Percentiles rank a stretch among this genome's conserved stretches.
These are phyloP conservation scores for Wolfiporia cocos DNA, from an alignment of 1,284 basidiomycete genomes.

Conservation along the genomic window DNA sequence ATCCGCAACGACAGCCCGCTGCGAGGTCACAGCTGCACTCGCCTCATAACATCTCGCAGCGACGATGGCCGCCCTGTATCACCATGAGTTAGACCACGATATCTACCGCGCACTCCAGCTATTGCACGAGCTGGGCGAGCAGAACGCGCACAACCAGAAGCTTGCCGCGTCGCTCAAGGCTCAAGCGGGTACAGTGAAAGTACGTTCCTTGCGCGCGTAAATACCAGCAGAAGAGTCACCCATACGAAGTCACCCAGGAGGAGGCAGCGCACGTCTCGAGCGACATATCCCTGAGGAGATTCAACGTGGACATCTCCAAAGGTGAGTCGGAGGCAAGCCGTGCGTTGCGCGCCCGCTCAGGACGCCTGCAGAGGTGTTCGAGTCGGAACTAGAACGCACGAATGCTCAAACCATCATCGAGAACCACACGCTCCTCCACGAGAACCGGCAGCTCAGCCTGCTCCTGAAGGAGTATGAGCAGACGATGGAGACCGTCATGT, in stretches of 20 bases:
- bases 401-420: conserved; percentile 91
- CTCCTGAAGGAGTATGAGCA: conserved; percentile 93
- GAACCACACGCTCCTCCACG: conserved; percentile 87
- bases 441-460: conserved; percentile 88
- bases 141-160: conserved; percentile 83
- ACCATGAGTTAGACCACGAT: conserved; percentile 61
- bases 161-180: conserved; percentile 68
- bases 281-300: conserved; percentile 81
- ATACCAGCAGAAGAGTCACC: conserved; percentile 15
- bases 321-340: conserved; percentile 36
- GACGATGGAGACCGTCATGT: conserved; percentile 95
- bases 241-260: conserved; percentile 39
- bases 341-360: background rate
- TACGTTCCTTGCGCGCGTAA: conserved; percentile 26
- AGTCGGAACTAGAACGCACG: conserved; percentile 86
- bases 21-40: too few relatives aligned
- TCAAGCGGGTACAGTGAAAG: conserved; percentile 79
- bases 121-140: conserved; percentile 78
- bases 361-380: conserved; percentile 70
- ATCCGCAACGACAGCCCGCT: too few relatives aligned
- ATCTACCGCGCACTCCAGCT: conserved; percentile 72
- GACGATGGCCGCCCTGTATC: too few relatives aligned
- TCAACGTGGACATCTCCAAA: conserved; percentile 92
- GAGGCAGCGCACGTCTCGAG: conserved; percentile 77
- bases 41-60: too few relatives aligned